Base-by-base conservation (phyloP, 2,329 filamentous ascomycete species). In the Stylonectria norvegica region DNA sequence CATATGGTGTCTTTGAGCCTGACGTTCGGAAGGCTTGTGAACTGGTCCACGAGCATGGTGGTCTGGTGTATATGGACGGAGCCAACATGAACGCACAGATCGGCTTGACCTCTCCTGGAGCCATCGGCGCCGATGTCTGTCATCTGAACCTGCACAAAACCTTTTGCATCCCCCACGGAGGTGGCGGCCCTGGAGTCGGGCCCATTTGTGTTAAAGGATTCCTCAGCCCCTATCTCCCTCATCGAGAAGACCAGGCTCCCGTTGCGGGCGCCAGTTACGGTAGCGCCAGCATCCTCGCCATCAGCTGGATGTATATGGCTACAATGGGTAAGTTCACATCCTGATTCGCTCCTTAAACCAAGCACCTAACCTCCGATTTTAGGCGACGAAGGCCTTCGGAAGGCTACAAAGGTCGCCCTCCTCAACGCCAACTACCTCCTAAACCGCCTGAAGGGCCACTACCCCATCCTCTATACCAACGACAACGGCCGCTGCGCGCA, bases 81-180 rank as follows among this genome's bases (percentile, higher is more conserved):
- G 91, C 91, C 51, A 97, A 97, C 71, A 93, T 96, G 89, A 97
- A 96, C 61, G 91, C 91, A 14, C 91, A 97, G 67, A 96, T 97
- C 49, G 91, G 91, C 10, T 78, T 97, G 9, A 95, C 89, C 71
- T 95, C 89, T 1, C 91, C 91, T 2, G 91, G 91, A 27, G 89
- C 94, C 64, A 95, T 97, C 52, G 91, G 91, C 15, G 91, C 91
- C 20, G 91, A 97, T 62, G 90, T 96, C 27, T 97, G 91, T 76
- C 91, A 96, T 71, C 75, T 97, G 45, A 97, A 97, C 68, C 77
- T 97, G 29, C 91, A 97, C 79, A 97, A 97, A 78, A 97, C 91
- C 3, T 97, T 97, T 75, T 97, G 91, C 64, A 97, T 97, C 58
- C 91, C 91, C 33, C 91, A 97, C 66, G 91, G 91, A 40, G 91